phyloP scores from a whole-genome alignment of 768 basidiomycete species.

The Russula sp. region DNA sequence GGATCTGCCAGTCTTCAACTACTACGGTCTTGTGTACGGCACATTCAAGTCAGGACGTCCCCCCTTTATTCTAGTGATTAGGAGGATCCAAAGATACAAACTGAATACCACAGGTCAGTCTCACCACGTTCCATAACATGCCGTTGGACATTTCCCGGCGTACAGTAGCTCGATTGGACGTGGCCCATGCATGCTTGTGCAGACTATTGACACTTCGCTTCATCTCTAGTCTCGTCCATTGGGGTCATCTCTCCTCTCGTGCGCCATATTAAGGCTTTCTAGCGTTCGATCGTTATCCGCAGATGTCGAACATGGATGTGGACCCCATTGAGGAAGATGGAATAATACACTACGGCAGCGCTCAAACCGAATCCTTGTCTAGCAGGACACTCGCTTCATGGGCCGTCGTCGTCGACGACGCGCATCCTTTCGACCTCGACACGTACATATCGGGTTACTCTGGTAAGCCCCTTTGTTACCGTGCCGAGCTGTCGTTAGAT shows the following conservation, averaged over 20 bases:
- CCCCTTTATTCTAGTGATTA: background rate
- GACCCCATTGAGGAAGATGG: conserved; percentile 19
- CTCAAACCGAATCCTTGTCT: conserved; percentile 11
- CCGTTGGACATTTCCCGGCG: background rate
- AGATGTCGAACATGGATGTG: conserved; percentile 24
- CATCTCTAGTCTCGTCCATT: background rate
- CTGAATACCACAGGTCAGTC: background rate
- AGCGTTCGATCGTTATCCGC: background rate
- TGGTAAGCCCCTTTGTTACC: conserved; percentile 39
- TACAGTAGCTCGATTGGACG: background rate
- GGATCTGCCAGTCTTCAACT: background rate
- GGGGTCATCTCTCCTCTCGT: background rate
- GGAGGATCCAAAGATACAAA: background rate
- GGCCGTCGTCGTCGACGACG: conserved; percentile 50
- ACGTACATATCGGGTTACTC: conserved; percentile 70
- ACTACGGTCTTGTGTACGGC: background rate
- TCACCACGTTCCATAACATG: background rate
- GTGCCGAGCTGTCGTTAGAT: background rate
- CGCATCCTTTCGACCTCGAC: conserved; percentile 86
- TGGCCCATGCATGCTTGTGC: background rate
- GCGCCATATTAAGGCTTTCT: background rate
- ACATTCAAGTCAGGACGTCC: background rate
- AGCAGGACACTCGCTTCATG: background rate
- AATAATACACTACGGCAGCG: conserved; percentile 4
- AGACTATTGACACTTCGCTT: background rate